Evolutionary conservation across 768 basidiomycete species (phyloP), one percentile per base, ranked within the genome.

Genomic region (Antrodiella citrinella): DNA sequence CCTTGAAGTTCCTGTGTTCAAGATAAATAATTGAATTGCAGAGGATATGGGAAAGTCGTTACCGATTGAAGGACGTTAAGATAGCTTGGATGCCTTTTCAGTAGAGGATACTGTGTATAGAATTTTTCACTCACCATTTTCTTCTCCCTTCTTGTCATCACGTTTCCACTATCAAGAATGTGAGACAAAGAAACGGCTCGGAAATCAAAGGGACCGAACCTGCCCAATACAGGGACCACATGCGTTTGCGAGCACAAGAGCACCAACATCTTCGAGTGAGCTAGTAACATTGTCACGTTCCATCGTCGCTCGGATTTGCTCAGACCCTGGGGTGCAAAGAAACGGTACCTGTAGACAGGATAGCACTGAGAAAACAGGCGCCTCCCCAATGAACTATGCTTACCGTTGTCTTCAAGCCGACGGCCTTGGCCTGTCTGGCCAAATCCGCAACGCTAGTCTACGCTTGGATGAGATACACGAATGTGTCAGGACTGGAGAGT

Each of bases 191-290:
- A n/a, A n/a, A n/a, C n/a, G n/a, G n/a, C n/a, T n/a, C n/a, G n/a
- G n/a, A 46, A 43, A 44, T 5, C 21, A 41, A 48, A 26, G 22
- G 44, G 55, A 12, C 38, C 25, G 13, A 56, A 84, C 87, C 69
- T 97, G 95, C 43, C 96, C 96, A 58, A 98, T 99, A 64, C 96
- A 99, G 21, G 96, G 96, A 47, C 96, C 96, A 58, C 96, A 99
- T 2, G 96, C 96, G 66, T 99, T 99, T 4, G 96, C 94, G 26
- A 99, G 74, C 20, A 99, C 95, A 47, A 84, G 75, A 2, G 89
- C 96, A n/a, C 96, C 96, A 47, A 97, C 87, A 58, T 82, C 82
- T 66, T 95, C 77, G 39, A 99, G 71, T 26, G 78, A 76, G 11
- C 77, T 72, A 21, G 91, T 96, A 42, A 98, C 77, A 24, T 85